A percentile compares a stretch with the other conserved stretches of the same genome.
Evolutionary conservation across 352 stramenopile genomes (phyloP).

Genomic region (Thraustotheca clavata): DNA sequence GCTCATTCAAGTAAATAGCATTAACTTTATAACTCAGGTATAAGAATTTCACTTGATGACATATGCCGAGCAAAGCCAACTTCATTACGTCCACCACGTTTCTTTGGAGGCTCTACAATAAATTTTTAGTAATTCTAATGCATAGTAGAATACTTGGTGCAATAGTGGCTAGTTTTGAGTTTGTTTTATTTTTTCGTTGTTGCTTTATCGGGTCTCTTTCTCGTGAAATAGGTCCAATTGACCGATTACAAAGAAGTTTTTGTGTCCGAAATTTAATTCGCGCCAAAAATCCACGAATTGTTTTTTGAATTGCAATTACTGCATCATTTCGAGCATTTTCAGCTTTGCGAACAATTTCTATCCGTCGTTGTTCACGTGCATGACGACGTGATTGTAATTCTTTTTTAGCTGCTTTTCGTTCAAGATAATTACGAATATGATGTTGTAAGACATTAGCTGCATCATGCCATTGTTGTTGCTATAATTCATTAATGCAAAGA

Average conservation of each 20-base stretch:
- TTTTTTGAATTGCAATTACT: background rate
- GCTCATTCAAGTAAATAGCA: background rate
- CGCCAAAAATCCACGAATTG: background rate
- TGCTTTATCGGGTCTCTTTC: background rate
- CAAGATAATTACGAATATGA: background rate
- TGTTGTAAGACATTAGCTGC: constrained; percentile 13
- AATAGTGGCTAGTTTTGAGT: background rate
- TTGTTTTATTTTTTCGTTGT: background rate
- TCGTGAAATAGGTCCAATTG: background rate
- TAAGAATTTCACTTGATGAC: background rate
- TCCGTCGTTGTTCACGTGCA: background rate
- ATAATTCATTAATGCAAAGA: background rate
- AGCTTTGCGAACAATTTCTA: background rate
- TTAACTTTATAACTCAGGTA: background rate
- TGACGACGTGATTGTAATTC: constrained; percentile 1
- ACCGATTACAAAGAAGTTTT: background rate
- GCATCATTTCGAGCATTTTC: background rate
- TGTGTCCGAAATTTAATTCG: background rate
- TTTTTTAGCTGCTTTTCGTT: background rate
- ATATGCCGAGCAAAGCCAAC: background rate
- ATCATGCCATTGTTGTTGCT: constrained; percentile 8
- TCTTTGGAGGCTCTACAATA: background rate
- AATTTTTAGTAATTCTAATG: background rate
- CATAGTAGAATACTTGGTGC: background rate
- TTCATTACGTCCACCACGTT: background rate